phyloP scores from a whole-genome alignment of 2,329 filamentous ascomycete genomes.

The Pseudogymnoascus sp. region DNA sequence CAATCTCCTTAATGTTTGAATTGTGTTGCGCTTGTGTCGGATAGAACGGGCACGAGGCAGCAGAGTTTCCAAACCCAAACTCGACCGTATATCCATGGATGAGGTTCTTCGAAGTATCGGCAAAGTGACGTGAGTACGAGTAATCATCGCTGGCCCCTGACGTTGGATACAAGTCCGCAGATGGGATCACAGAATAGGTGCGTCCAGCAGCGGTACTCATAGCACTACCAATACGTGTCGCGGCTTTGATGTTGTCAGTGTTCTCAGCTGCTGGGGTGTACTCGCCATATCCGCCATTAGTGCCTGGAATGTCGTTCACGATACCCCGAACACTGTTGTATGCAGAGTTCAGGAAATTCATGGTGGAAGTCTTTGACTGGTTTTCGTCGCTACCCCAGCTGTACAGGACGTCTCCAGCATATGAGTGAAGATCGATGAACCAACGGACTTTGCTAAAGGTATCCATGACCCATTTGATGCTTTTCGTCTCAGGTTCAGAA shows the following conservation, averaged over 20 bases:
- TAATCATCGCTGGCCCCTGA: constrained; percentile 41
- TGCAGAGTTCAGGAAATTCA: constrained; percentile 44
- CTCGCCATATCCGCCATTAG: constrained; percentile 35
- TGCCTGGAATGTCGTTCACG: constrained; percentile 29
- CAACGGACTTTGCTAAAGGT: constrained; percentile 42
- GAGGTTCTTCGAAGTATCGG: constrained; percentile 28
- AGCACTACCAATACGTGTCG: constrained; percentile 29
- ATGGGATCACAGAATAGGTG: constrained; percentile 32
- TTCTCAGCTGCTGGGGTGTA: constrained; percentile 35
- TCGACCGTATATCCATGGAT: constrained; percentile 39
- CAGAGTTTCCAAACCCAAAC: constrained; percentile 35
- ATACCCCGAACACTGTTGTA: constrained; percentile 45
- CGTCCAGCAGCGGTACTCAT: constrained; percentile 34
- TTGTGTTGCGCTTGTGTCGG: constrained; percentile 36
- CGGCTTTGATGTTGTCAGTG: constrained; percentile 27
- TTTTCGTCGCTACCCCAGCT: constrained; percentile 49
- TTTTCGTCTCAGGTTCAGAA: constrained; percentile 49
- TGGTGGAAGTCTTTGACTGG: constrained; percentile 36
- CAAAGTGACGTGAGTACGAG: constrained; percentile 37
- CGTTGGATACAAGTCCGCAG: constrained; percentile 37
- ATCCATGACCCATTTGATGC: constrained; percentile 44
- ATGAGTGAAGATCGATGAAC: constrained; percentile 53
- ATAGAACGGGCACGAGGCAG: constrained; percentile 36
- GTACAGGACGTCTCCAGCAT: constrained; percentile 44
- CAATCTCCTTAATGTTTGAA: constrained; percentile 36